A percentile compares a stretch with the other conserved stretches of the same genome.
Conservation (phyloP, 345 rosid species). For the Viola odorata region DNA sequence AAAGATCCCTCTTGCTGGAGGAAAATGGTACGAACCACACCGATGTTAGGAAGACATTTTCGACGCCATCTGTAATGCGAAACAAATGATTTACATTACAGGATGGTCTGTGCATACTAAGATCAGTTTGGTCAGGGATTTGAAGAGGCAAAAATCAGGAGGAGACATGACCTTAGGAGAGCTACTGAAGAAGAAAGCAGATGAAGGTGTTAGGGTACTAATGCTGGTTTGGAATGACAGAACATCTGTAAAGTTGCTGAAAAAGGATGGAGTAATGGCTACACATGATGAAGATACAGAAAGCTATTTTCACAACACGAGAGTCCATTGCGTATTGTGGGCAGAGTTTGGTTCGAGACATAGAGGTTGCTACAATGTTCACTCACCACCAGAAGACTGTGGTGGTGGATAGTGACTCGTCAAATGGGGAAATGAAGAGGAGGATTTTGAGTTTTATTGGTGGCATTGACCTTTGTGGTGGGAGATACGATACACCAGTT, state of each 20-base stretch:
- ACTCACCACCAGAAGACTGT: slow-evolving; percentile 56
- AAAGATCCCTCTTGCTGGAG: slow-evolving; percentile 26
- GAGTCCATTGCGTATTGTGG: slow-evolving; percentile 45
- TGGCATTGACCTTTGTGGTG: slow-evolving; percentile 53
- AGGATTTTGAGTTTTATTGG: slow-evolving; percentile 50
- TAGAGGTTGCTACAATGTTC: slow-evolving; percentile 41
- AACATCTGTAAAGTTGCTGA: slow-evolving; percentile 42
- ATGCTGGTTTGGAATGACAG: slow-evolving; percentile 65
- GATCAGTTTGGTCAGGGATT: slow-evolving; percentile 41
- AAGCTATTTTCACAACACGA: slow-evolving; percentile 32
- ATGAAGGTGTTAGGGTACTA: slow-evolving; percentile 43
- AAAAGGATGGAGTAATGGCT: slow-evolving; percentile 50
- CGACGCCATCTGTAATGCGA: slow-evolving; percentile 39
- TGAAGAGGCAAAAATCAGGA: slow-evolving; percentile 24
- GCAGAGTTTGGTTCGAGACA: slow-evolving; percentile 32
- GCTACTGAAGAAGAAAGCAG: slow-evolving; percentile 44
- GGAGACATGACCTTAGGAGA: slow-evolving; percentile 44
- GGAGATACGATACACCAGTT: slow-evolving; percentile 46
- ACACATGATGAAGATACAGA: slow-evolving; percentile 52
- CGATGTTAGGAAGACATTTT: slow-evolving; percentile 56
- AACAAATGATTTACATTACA: slow-evolving; percentile 44
- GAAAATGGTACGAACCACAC: slow-evolving; percentile 27
- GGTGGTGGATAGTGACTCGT: slow-evolving; percentile 34
- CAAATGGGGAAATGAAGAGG: slow-evolving; percentile 21
- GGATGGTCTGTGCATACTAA: slow-evolving; percentile 50